Conservation (phyloP, 305 asterid genomes). For the Ilex paraguariensis region DNA sequence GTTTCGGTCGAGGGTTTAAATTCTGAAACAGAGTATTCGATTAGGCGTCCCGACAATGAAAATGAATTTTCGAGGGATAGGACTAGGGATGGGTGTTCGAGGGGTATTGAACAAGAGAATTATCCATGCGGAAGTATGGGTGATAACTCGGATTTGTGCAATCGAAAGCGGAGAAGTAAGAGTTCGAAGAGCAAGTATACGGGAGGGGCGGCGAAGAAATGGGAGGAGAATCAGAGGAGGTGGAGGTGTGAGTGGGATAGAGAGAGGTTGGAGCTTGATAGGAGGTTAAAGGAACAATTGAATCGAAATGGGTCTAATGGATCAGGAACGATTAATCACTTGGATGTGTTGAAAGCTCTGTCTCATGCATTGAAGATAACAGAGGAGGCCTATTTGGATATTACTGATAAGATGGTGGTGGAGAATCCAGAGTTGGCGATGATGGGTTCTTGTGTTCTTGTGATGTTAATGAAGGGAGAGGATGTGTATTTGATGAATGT, state of each 20-base stretch:
- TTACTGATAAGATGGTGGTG: constrained; percentile 67
- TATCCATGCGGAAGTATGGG: constrained; percentile 28
- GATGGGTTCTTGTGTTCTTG: constrained; percentile 95
- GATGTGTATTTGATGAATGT: constrained; percentile 92
- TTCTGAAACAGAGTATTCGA: constrained; percentile 7
- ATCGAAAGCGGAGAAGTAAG: constrained; percentile 28
- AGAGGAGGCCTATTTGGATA: constrained; percentile 67
- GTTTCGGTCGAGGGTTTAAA: constrained; percentile 14
- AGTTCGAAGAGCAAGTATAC: constrained; percentile 33
- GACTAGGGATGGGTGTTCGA: constrained; percentile 58
- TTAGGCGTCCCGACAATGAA: constrained; percentile 15
- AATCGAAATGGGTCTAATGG: constrained; percentile 30
- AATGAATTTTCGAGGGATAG: constrained; percentile 31
- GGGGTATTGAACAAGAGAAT: constrained; percentile 55
- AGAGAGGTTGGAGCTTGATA: constrained; percentile 86
- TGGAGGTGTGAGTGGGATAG: constrained; percentile 91
- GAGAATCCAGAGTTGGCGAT: constrained; percentile 89
- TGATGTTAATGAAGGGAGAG: constrained; percentile 90
- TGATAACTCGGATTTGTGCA: no score
- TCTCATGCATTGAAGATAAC: constrained; percentile 70
- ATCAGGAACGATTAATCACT: constrained; percentile 43
- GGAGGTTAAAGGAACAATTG: constrained; percentile 65
- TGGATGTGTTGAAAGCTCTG: constrained; percentile 71
- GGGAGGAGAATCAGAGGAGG: constrained; percentile 84
- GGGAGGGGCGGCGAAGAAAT: constrained; percentile 46